Base-by-base conservation (phyloP, 1,139 yeast genomes). In the Yamadazyma kanchanaburiensis region DNA sequence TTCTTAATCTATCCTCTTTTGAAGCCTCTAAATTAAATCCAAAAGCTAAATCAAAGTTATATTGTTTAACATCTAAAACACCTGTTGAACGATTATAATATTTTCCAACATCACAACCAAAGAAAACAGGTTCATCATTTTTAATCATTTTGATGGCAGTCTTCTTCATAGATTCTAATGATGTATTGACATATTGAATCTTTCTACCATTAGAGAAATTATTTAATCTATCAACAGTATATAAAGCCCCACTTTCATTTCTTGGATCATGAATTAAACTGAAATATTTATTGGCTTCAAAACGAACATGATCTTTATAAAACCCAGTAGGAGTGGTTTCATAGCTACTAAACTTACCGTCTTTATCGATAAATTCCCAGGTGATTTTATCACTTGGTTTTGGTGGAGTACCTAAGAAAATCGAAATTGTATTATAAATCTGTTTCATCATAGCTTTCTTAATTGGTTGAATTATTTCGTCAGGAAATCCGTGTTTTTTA, bases 91-190 rank as follows among this genome's bases (percentile, higher is more conserved):
- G 67, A 54, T 80, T 74, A 70, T 74, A 57, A 45, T 68, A 78
- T 51, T 77, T 79, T n/a, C 89, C 91, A 12, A 88, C 86, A 55
- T 85, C 94, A 19, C 88, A 80, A 12, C 94, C 95, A 49, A 85
- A 85, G 59, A 84, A 85, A 4, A 85, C 85, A 0, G 94, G 83
- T 54, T 80, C 81, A 55, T 83, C 78, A 38, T 65, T 70, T 55
- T 80, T 71, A 51, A 85, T 72, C 63, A 85, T 74, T 45, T 71
- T 70, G 26, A 84, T 74, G 13, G 86, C 84, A 26, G 78, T 66
- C 18, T 64, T 48, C 29, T 86, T 75, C 34, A 85, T 59, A 3
- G 64, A 64, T 8, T 73, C 74, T 36, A 79, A 69, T 27, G 77
- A 77, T 32, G 78, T 67, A 54, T 85, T 85, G 43, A 85, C 69